Percentiles rank a stretch among this genome's conserved stretches.
Conservation (phyloP, 2,329 filamentous ascomycete genomes). For the Hypoxylon sp. region DNA sequence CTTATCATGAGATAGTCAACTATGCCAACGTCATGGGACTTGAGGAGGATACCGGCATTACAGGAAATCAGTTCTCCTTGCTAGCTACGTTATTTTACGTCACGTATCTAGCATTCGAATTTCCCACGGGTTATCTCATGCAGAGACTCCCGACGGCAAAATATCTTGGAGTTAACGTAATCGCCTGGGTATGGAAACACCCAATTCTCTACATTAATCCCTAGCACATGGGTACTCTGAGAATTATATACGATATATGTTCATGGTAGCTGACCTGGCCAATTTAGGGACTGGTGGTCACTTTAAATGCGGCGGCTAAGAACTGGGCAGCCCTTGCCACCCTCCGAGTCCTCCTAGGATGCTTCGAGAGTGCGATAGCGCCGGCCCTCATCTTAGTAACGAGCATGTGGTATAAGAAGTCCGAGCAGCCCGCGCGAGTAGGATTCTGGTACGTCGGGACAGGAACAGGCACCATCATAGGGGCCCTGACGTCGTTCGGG, state of each 20-base stretch:
- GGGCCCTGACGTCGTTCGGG: conserved; percentile 55
- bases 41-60: conserved; percentile 47
- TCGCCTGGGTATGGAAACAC: conserved; percentile 53
- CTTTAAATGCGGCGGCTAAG: conserved; percentile 61
- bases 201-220: neutral
- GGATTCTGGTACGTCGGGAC: conserved; percentile 69
- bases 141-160: conserved; percentile 65
- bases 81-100: conserved; percentile 51
- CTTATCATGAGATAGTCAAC: conserved; percentile 39
- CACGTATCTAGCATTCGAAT: conserved; percentile 49
- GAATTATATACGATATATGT: neutral
- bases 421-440: conserved; percentile 68
- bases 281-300: conserved; percentile 56
- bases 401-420: conserved; percentile 65
- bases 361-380: conserved; percentile 65
- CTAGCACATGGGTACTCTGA: neutral
- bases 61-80: conserved; percentile 47
- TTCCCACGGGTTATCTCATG: conserved; percentile 60
- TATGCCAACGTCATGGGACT: conserved; percentile 51
- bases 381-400: conserved; percentile 67
- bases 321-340: conserved; percentile 63
- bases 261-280: conserved; percentile 12
- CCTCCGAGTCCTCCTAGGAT: conserved; percentile 63
- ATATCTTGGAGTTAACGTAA: conserved; percentile 60
- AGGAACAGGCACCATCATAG: conserved; percentile 56